Percentiles rank a stretch among this genome's conserved stretches.
These are phyloP conservation scores for Yarrowia sp. DNA, from an alignment of 805 yeast species.

Conservation along the genomic window DNA sequence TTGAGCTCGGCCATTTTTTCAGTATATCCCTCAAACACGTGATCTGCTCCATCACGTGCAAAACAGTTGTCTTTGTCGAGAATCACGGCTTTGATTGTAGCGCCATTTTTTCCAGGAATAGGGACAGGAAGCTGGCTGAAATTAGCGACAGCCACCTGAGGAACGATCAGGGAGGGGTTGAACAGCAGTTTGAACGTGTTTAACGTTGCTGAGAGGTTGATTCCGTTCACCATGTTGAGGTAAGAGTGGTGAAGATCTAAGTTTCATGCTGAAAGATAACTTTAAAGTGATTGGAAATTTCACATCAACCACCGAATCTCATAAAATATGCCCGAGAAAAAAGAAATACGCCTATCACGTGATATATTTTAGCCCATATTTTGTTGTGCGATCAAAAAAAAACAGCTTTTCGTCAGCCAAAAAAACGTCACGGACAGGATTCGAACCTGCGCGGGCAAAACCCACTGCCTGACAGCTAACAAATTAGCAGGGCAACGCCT, in stretches of 20 bases:
- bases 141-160: slow-evolving; percentile 55
- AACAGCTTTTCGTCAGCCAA: slow-evolving; percentile 37
- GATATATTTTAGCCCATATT: too few species aligned
- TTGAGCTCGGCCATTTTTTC: slow-evolving; percentile 56
- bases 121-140: slow-evolving; percentile 65
- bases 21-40: slow-evolving; percentile 72
- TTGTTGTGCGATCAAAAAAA: neutral
- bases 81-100: slow-evolving; percentile 67
- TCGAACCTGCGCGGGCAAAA: slow-evolving; percentile 98
- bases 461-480: slow-evolving; percentile 60
- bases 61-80: slow-evolving; percentile 95
- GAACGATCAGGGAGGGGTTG: slow-evolving; percentile 68
- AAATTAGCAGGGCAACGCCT: slow-evolving; percentile 85
- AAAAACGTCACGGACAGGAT: slow-evolving; percentile 96
- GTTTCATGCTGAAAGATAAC: neutral
- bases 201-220: slow-evolving; percentile 76
- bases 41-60: slow-evolving; percentile 75
- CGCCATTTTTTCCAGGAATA: slow-evolving; percentile 29
- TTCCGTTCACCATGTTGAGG: slow-evolving; percentile 28
- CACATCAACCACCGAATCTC: too few species aligned
- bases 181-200: slow-evolving; percentile 58
- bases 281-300: neutral
- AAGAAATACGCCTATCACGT: neutral
- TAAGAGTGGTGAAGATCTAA: neutral
- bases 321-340: neutral